Evolutionary conservation across 352 stramenopile species (phyloP).

Genomic region (Aphanomyces cochlioides): DNA sequence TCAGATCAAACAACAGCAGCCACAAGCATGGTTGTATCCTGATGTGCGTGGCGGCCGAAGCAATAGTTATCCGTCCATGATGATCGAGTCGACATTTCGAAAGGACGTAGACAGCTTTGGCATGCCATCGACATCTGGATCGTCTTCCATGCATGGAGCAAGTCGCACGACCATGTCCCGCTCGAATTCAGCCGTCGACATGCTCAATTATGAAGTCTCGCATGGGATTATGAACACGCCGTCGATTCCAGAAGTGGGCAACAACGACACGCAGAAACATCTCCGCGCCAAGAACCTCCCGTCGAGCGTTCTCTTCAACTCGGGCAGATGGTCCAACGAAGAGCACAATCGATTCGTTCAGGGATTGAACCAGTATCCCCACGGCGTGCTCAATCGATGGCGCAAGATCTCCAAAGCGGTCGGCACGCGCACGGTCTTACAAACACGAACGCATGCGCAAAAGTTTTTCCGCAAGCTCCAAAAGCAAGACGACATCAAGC

Average conservation of each 20-base stretch:
- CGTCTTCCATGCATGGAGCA: background rate
- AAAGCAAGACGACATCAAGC: conserved; percentile 27
- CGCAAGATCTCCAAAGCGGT: conserved; percentile 81
- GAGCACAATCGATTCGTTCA: conserved; percentile 79
- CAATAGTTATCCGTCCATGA: conserved; percentile 8
- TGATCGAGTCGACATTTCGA: background rate
- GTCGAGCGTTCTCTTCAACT: conserved; percentile 29
- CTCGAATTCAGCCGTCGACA: background rate
- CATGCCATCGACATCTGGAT: background rate
- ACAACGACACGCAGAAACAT: conserved; percentile 31
- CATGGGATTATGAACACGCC: conserved; percentile 31
- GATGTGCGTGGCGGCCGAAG: conserved; percentile 10
- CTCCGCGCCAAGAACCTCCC: conserved; percentile 27
- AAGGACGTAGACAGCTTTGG: background rate
- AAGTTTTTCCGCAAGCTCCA: conserved; percentile 86
- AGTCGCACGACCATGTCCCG: background rate
- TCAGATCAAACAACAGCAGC: background rate
- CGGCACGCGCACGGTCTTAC: conserved; percentile 74
- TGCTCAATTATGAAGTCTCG: conserved; percentile 19
- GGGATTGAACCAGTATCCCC: conserved; percentile 80
- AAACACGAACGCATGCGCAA: conserved; percentile 82
- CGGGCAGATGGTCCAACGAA: conserved; percentile 28
- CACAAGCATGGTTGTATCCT: background rate
- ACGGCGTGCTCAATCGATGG: conserved; percentile 47
- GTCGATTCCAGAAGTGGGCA: conserved; percentile 29